Evolutionary conservation across 192 early-diverging fungal species (phyloP), one percentile per base, ranked within the genome.

Genomic region (Linderina pennispora): DNA sequence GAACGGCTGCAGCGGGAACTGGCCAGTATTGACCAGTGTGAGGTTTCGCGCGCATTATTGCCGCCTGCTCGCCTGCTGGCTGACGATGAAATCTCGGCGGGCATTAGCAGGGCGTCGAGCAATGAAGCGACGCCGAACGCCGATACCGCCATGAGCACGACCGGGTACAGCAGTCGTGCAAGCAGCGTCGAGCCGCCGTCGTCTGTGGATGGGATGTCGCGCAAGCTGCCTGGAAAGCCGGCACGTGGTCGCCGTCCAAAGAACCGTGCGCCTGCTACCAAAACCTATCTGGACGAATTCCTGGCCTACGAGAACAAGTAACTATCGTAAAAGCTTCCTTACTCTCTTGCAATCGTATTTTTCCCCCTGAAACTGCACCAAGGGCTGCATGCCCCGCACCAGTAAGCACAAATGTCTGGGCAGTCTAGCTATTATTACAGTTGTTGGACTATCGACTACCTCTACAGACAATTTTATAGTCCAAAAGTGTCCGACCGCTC

Each of bases 141-240:
- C n/a, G n/a, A n/a, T n/a, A n/a, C n/a, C n/a, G n/a, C n/a, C n/a
- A n/a, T n/a, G n/a, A n/a, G n/a, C n/a, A n/a, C n/a, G n/a, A n/a
- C n/a, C n/a, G n/a, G n/a, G n/a, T n/a, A n/a, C n/a, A 71, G 56
- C 43, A 72, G 56, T 18, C 48, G 61, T 2, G 61, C 55, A 0
- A 71, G 67, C 40, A 64, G 60, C 33, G 51, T 32, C 1, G 63
- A 63, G 24, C 50, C 60, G 3, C 18, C 58, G 22, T 43, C 50
- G 14, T 45, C 63, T 14, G 51, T 34, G 0, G 58, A 61, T 7
- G 21, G 34, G 44, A 48, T 36, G 8, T 45, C 48, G 36, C 9
- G 44, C 1, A 44, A 45, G 45, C 11, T 11, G 28, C 11, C 28
- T n/a, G n/a, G n/a, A n/a, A n/a, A 48, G 15, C 28, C 55, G 23